These are phyloP conservation scores for Anastatica hierochuntica DNA, from an alignment of 345 rosid species.

Conservation along the genomic window DNA sequence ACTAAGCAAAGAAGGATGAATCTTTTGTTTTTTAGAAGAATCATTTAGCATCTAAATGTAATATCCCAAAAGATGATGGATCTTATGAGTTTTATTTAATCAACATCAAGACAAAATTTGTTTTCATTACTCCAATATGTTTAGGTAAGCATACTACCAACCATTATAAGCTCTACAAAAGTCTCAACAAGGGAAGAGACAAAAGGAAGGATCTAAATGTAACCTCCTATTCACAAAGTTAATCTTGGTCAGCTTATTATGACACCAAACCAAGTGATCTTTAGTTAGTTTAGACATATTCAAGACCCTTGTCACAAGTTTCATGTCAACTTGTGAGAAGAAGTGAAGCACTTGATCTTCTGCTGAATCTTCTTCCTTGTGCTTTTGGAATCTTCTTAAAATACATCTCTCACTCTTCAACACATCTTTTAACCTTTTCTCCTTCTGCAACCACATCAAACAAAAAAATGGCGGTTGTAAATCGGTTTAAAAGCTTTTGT, in stretches of 20 bases:
- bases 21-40: too few relatives aligned
- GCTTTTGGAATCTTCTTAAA: slow-evolving; percentile 44
- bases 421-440: slow-evolving; percentile 53
- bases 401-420: slow-evolving; percentile 50
- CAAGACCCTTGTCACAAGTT: slow-evolving; percentile 70
- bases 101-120: background rate
- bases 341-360: slow-evolving; percentile 50
- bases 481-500: too few relatives aligned
- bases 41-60: too few relatives aligned
- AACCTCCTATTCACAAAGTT: slow-evolving; percentile 55
- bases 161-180: slow-evolving; percentile 4
- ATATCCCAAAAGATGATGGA: too few relatives aligned
- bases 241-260: slow-evolving; percentile 47
- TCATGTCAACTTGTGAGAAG: slow-evolving; percentile 91
- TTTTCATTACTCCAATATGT: background rate
- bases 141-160: background rate
- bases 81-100: background rate
- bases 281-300: slow-evolving; percentile 64
- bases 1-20: too few relatives aligned
- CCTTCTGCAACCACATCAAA: too few relatives aligned
- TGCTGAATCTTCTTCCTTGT: slow-evolving; percentile 26
- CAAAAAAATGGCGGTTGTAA: too few relatives aligned
- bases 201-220: slow-evolving; percentile 68
- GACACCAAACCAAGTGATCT: slow-evolving; percentile 82
- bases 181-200: slow-evolving; percentile 57